A percentile compares a stretch with the other conserved stretches of the same genome.
Conservation (phyloP, 164 flowering plant species). For the Magnolia officinalis region DNA sequence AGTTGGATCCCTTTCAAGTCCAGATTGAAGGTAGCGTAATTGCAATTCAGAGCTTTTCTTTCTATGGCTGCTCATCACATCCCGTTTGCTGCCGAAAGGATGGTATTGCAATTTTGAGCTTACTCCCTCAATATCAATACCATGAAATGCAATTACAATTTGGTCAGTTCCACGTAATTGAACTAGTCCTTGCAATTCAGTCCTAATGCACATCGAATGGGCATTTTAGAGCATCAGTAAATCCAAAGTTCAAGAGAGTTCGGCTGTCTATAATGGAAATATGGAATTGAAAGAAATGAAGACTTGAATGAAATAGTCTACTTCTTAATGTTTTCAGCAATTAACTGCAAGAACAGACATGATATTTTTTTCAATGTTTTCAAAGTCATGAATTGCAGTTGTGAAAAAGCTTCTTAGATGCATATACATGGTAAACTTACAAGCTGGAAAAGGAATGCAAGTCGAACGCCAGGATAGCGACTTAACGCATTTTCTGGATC, state of each 20-base stretch:
- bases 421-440: not conserved
- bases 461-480: not conserved
- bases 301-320: not conserved
- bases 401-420: not conserved
- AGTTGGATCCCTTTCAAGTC: too few species aligned
- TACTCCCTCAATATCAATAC: not conserved
- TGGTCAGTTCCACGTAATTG: not conserved
- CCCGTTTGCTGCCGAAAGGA: not conserved
- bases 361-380: not conserved
- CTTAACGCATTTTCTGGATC: conserved; percentile 1
- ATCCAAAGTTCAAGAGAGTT: not conserved
- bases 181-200: not conserved
- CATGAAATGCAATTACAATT: not conserved
- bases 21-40: too few species aligned
- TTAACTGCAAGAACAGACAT: not conserved
- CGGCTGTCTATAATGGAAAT: not conserved
- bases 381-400: not conserved
- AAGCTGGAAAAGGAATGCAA: not conserved
- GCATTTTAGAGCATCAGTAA: not conserved
- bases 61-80: not conserved
- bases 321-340: not conserved
- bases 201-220: not conserved
- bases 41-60: too few species aligned
- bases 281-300: not conserved
- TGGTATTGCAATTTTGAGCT: not conserved